Conservation (phyloP, 192 early-diverging fungal genomes). For the Gonapodya prolifera region DNA sequence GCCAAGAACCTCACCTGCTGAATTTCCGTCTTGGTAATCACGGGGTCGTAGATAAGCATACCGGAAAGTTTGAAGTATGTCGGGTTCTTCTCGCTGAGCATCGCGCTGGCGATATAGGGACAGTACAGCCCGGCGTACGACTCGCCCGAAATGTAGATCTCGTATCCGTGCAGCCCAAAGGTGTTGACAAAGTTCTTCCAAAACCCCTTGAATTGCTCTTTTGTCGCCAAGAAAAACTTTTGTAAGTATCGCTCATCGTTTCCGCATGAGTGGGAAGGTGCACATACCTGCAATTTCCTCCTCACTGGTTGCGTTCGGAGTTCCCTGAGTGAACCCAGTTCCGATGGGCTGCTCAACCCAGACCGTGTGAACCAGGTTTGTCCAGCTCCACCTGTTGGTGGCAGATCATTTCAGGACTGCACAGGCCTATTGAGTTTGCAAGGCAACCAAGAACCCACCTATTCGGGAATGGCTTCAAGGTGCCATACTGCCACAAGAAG, state of each 20-base stretch:
- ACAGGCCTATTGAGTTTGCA: no score
- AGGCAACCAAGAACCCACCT: no score
- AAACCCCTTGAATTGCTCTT: background rate
- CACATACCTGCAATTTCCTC: background rate
- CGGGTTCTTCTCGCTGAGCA: background rate
- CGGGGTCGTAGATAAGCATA: background rate
- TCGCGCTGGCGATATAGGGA: background rate
- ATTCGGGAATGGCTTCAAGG: background rate
- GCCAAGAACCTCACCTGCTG: no score
- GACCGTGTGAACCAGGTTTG: background rate
- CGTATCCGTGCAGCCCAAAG: background rate
- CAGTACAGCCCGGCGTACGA: background rate
- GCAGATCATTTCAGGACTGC: no score
- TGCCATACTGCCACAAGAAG: background rate
- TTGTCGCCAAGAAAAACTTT: no score
- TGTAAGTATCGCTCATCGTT: no score
- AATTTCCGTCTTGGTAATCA: background rate
- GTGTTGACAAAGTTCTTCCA: background rate
- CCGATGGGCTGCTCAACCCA: background rate
- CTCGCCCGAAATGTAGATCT: background rate
- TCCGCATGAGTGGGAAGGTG: no score
- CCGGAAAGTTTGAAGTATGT: background rate
- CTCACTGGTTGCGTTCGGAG: background rate
- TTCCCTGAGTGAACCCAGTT: background rate
- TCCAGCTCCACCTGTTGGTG: background rate